Evolutionary conservation across 257 asterid genomes (phyloP), one percentile per base, ranked within the genome.

Genomic region (Capsicum chinense): DNA sequence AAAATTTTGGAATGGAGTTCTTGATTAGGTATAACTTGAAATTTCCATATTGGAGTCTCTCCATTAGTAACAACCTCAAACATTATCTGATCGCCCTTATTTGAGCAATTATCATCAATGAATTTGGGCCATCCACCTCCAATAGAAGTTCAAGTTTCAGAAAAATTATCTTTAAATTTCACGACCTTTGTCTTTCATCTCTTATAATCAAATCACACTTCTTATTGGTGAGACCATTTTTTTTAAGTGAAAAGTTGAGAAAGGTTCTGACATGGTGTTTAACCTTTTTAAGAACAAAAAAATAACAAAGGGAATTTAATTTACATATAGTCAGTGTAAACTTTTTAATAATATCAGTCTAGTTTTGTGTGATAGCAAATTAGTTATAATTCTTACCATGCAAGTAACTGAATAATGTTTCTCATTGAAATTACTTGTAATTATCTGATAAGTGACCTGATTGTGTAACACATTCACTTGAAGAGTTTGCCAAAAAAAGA

Each of bases 91-190:
- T 26, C 33, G 33, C 74, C 74, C 50, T 67, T 35, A 5, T 35
- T 67, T 67, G 37, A 67, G 50, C 21, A 35, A 67, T 67, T 67
- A 67, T 67, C 74, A 67, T 19, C 74, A 37, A 13, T 13, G 74
- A 67, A 35, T 67, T 67, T 67, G 50, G 16, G 8, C 50, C 74
- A 9, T 16, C 74, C 74, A 0, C 50, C 8, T 67, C 50, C 50
- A 7, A 37, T 37, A 67, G 1, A 67, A 11, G 21, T 14, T 35
- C 12, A 12, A 35, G 50, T 37, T 67, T 6, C 8, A 14, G 11
- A 67, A 35, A 6, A 35, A 67, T 14, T 35, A 67, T 21, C 21
- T 67, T 67, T 67, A 67, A 42, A 35, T 14, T 67, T 19, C 74
- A 35, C 9, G 74, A 67, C 50, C 19, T 67, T 67, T 67, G 21